A percentile compares a stretch with the other conserved stretches of the same genome.
phyloP scores from a whole-genome alignment of 2,329 filamentous ascomycete species.

The Emydomyces testavorans region DNA sequence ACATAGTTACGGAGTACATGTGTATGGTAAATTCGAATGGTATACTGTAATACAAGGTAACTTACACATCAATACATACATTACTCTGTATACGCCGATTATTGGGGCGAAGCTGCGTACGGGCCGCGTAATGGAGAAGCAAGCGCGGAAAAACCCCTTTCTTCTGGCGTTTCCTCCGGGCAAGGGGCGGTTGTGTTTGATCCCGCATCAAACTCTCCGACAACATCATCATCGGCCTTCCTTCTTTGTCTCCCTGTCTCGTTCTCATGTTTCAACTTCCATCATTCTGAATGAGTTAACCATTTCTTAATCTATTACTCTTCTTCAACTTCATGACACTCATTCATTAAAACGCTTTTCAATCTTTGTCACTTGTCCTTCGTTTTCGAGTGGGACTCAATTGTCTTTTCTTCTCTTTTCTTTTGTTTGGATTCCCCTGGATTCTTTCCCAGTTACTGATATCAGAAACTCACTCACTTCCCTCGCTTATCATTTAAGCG shows the following conservation, averaged over 20 bases:
- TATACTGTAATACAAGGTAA: not conserved
- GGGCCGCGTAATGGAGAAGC: conserved; percentile 11
- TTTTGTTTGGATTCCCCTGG: too few relatives aligned
- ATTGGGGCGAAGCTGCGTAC: conserved; percentile 2
- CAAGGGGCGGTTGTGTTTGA: too few relatives aligned
- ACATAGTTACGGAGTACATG: too few relatives aligned
- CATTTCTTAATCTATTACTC: conserved; percentile 8
- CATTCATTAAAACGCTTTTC: conserved; percentile 13
- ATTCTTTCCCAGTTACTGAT: conserved; percentile 14
- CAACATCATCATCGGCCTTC: not conserved
- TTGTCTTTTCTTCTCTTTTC: conserved; percentile 13
- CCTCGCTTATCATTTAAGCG: not conserved
- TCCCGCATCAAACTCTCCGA: too few relatives aligned
- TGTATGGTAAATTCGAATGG: not conserved
- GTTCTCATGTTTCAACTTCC: conserved; percentile 1
- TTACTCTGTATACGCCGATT: not conserved
- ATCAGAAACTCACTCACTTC: not conserved
- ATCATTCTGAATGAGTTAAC: not conserved
- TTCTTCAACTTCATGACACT: conserved; percentile 9
- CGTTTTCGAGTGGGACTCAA: conserved; percentile 7
- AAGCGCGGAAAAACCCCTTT: too few relatives aligned
- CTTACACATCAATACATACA: too few relatives aligned
- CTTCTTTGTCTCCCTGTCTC: conserved; percentile 7
- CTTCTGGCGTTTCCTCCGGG: too few relatives aligned
- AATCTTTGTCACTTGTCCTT: conserved; percentile 11